phyloP scores from a whole-genome alignment of 1,139 yeast genomes.

The Yamadazyma siamensis region DNA sequence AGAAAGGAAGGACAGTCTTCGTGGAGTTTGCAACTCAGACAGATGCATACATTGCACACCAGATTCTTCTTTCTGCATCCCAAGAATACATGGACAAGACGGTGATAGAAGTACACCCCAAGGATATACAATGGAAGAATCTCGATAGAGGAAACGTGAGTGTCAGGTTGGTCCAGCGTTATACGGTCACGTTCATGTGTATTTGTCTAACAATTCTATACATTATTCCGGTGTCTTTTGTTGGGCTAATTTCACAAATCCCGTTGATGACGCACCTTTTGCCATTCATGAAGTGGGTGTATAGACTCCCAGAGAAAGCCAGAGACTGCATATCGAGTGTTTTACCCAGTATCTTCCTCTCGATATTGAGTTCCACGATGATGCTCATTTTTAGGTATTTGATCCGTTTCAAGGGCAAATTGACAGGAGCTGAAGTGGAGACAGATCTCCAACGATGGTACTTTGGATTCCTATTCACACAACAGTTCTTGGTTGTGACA shows the following conservation, averaged over 20 bases:
- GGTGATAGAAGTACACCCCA: constrained; percentile 50
- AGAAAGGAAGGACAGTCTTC: constrained; percentile 43
- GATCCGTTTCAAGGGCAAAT: constrained; percentile 46
- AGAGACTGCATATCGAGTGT: constrained; percentile 54
- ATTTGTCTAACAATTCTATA: constrained; percentile 53
- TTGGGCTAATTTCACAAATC: constrained; percentile 63
- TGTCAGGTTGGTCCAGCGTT: constrained; percentile 30
- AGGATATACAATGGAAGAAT: constrained; percentile 61
- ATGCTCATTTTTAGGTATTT: constrained; percentile 49
- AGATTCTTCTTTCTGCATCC: constrained; percentile 44
- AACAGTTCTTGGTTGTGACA: constrained; percentile 79
- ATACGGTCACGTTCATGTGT: constrained; percentile 40
- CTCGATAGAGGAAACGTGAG: constrained; percentile 33
- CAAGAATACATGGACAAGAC: constrained; percentile 42
- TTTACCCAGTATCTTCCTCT: constrained; percentile 58
- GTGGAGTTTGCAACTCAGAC: constrained; percentile 47
- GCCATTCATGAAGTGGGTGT: constrained; percentile 52
- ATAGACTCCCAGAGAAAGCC: constrained; percentile 49
- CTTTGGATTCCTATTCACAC: constrained; percentile 70
- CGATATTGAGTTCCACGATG: constrained; percentile 55
- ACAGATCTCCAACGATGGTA: constrained; percentile 64
- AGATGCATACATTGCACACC: constrained; percentile 54
- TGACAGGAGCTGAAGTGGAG: constrained; percentile 57
- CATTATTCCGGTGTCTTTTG: constrained; percentile 69
- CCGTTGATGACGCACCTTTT: constrained; percentile 54